A percentile compares a stretch with the other conserved stretches of the same genome.
Conservation (phyloP, 2,329 filamentous ascomycete genomes). For the Sphaerulina musiva region DNA sequence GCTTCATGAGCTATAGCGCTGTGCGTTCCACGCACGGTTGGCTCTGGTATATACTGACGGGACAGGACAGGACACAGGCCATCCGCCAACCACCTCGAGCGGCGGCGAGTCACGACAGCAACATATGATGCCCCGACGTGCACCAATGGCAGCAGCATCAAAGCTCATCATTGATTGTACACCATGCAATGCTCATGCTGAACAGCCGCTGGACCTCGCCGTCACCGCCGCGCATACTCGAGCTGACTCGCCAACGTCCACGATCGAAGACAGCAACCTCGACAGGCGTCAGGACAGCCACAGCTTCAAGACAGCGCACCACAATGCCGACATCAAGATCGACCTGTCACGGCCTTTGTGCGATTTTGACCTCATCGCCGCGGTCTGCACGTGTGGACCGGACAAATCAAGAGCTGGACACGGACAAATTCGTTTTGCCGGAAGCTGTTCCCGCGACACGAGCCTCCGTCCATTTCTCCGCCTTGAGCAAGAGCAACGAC, state of each 20-base stretch:
- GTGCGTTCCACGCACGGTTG: background rate
- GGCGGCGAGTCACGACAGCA: background rate
- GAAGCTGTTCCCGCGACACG: background rate
- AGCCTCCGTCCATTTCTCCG: background rate
- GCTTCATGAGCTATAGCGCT: background rate
- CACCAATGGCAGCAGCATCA: background rate
- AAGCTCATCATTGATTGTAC: background rate
- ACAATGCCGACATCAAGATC: background rate
- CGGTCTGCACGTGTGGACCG: background rate
- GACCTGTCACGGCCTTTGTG: background rate
- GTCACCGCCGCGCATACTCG: background rate
- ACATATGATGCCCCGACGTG: background rate
- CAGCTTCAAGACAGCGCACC: background rate
- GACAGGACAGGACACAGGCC: background rate
- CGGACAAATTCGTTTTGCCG: background rate
- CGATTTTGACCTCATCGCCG: background rate
- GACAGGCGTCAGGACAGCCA: background rate
- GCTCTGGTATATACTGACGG: constrained; percentile 1
- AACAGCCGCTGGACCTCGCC: background rate
- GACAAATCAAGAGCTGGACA: background rate
- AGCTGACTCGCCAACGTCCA: background rate
- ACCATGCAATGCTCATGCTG: background rate
- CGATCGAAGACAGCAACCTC: background rate
- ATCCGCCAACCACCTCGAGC: background rate
- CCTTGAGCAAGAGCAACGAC: background rate